Conservation (phyloP, 2,329 filamentous ascomycete genomes). For the Aspergillus ruber region DNA sequence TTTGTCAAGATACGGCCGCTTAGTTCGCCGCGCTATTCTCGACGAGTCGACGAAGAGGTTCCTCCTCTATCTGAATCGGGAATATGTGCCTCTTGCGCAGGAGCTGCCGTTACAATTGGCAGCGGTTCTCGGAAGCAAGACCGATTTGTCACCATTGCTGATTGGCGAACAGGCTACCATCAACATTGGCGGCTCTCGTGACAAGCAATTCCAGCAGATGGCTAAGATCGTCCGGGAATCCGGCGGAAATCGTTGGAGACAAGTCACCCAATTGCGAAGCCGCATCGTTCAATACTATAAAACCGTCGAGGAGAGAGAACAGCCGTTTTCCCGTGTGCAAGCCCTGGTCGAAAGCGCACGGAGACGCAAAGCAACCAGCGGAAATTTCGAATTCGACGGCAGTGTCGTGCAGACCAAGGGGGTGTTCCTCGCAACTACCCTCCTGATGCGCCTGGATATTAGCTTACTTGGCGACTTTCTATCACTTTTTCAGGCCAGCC, state of each 20-base stretch:
- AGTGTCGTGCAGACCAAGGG: slow-evolving; percentile 32
- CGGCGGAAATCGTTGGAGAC: slow-evolving; percentile 17
- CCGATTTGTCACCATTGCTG: not conserved
- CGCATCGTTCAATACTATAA: slow-evolving; percentile 24
- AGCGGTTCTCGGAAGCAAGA: slow-evolving; percentile 16
- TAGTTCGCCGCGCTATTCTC: slow-evolving; percentile 54
- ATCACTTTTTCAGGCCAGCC: slow-evolving; percentile 8
- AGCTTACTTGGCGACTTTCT: slow-evolving; percentile 43
- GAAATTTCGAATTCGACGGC: slow-evolving; percentile 18
- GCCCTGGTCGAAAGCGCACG: slow-evolving; percentile 28
- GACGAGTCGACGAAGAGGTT: slow-evolving; percentile 62
- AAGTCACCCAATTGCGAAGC: slow-evolving; percentile 21
- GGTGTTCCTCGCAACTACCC: slow-evolving; percentile 36
- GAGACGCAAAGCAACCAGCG: slow-evolving; percentile 17
- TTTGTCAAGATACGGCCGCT: slow-evolving; percentile 56
- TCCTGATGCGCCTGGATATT: slow-evolving; percentile 47
- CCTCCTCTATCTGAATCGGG: slow-evolving; percentile 46
- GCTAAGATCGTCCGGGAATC: slow-evolving; percentile 11
- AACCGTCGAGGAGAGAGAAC: slow-evolving; percentile 30
- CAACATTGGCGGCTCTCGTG: slow-evolving; percentile 9
- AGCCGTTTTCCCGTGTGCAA: slow-evolving; percentile 33
- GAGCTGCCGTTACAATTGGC: slow-evolving; percentile 20
- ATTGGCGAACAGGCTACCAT: slow-evolving; percentile 1
- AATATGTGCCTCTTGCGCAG: slow-evolving; percentile 37
- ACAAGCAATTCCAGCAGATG: slow-evolving; percentile 20